Evolutionary conservation across 148 eudicot species (phyloP), one percentile per base, ranked within the genome.

Genomic region (Simmondsia chinensis): DNA sequence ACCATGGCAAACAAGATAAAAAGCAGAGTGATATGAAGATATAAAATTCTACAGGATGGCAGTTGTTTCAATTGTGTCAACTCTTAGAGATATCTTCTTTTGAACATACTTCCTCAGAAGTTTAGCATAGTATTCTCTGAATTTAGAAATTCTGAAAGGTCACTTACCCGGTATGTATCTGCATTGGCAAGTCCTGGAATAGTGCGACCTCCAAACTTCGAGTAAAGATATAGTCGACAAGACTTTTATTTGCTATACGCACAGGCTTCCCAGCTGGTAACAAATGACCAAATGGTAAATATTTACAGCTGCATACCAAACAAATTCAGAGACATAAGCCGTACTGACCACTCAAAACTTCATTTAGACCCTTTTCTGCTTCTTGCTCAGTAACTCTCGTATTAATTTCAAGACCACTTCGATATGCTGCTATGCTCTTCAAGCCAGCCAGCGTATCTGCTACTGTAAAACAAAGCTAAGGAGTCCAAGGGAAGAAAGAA

Each of bases 361-460:
- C 81, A 57, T 28, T n/a, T 48, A 91, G 89, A 59, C 89, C 89
- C 55, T 66, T 73, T 47, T 79, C 83, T 28, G 94, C 99, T 28
- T 79, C 89, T 60, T 47, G 60, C 20, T 40, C 60, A n/a, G 80
- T 65, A 43, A 86, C 83, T 46, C 68, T 68, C 53, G 95, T 68
- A 69, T 85, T 75, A 48, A 91, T 86, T 23, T 74, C 81, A 41
- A 91, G 95, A 52, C 99, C 95, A 64, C 94, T 79, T 44, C 99
- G 86, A 57, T 82, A 91, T 49, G 99, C 99, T 64, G 83, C 93
- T 61, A 91, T 79, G 66, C 99, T 91, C 75, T 91, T 91, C 42
- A 82, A 60, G 43, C 81, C 95, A 65, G 82, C 68, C 54, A 79
- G 55, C 52, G 78, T 50, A 47, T 52, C 40, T 56, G 81, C 79